These are phyloP conservation scores for Alternaria postmessia DNA, from an alignment of 2,329 filamentous ascomycete species.

Conservation along the genomic window DNA sequence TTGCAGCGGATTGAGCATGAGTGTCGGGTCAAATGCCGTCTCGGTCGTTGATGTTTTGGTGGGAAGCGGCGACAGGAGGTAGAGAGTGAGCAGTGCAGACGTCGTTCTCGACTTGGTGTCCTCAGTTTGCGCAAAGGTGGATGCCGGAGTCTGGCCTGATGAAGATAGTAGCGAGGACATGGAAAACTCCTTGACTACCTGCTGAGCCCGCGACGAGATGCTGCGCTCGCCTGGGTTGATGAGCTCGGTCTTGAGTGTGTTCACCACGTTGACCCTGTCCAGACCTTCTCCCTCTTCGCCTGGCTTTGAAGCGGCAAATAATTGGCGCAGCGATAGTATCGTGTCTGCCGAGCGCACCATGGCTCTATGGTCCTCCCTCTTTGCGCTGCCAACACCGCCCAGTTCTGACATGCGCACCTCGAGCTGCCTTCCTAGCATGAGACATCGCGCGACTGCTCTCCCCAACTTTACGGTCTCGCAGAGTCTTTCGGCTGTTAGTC, in stretches of 20 bases:
- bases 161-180: constrained; percentile 65
- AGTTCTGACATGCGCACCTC: constrained; percentile 84
- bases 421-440: constrained; percentile 84
- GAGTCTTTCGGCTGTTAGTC: constrained; percentile 77
- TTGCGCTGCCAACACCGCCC: constrained; percentile 56
- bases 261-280: constrained; percentile 76
- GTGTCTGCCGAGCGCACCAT: constrained; percentile 85
- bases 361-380: constrained; percentile 76
- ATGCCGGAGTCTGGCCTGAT: constrained; percentile 43
- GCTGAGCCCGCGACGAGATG: constrained; percentile 76
- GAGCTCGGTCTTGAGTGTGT: constrained; percentile 73
- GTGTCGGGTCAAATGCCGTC: constrained; percentile 66
- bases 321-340: constrained; percentile 75
- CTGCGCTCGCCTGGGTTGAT: constrained; percentile 76
- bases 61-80: constrained; percentile 77
- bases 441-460: constrained; percentile 76
- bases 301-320: constrained; percentile 71
- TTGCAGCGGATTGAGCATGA: constrained; percentile 80
- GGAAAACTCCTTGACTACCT: constrained; percentile 83
- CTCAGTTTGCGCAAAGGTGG: constrained; percentile 69
- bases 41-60: constrained; percentile 55
- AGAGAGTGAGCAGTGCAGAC: constrained; percentile 79
- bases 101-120: constrained; percentile 77
- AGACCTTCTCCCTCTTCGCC: constrained; percentile 81
- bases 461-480: constrained; percentile 82